These are phyloP conservation scores for Nicotiana benthamiana DNA, from an alignment of 257 asterid genomes.

Conservation along the genomic window DNA sequence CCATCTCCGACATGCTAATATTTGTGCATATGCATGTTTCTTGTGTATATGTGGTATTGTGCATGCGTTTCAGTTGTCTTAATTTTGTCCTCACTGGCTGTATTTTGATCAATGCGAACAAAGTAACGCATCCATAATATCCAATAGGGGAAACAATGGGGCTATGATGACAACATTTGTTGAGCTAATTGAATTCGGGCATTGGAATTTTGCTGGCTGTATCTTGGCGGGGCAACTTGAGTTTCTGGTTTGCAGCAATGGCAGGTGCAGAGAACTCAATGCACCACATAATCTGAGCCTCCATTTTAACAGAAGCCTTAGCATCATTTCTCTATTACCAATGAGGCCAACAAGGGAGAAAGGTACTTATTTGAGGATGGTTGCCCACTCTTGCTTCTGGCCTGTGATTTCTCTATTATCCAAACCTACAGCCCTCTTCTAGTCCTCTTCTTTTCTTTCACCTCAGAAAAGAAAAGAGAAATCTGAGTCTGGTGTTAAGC, in stretches of 20 bases:
- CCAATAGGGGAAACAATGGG: not conserved
- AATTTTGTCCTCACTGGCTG: not conserved
- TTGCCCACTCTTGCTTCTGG: not conserved
- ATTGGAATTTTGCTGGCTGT: not conserved
- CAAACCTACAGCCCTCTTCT: not conserved
- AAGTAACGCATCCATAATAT: not conserved
- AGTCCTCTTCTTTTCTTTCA: not conserved
- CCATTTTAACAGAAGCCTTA: not conserved
- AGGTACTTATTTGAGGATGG: not conserved
- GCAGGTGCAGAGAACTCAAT: not conserved
- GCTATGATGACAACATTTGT: not conserved
- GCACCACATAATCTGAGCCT: conserved; percentile 7
- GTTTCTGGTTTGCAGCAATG: not conserved
- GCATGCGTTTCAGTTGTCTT: not conserved
- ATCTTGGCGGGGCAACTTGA: conserved; percentile 2
- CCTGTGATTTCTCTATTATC: not conserved
- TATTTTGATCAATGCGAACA: not conserved
- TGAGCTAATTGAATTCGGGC: not conserved
- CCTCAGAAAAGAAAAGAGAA: not conserved
- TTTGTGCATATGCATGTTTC: not conserved
- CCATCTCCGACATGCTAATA: not conserved
- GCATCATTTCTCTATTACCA: not conserved
- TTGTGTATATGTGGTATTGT: not conserved
- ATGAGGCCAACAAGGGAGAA: conserved; percentile 8
- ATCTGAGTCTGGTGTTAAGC: not conserved